Percentiles rank a stretch among this genome's conserved stretches.
Evolutionary conservation across 1,284 basidiomycete species (phyloP).

Genomic region (Ustilago cynodontis): DNA sequence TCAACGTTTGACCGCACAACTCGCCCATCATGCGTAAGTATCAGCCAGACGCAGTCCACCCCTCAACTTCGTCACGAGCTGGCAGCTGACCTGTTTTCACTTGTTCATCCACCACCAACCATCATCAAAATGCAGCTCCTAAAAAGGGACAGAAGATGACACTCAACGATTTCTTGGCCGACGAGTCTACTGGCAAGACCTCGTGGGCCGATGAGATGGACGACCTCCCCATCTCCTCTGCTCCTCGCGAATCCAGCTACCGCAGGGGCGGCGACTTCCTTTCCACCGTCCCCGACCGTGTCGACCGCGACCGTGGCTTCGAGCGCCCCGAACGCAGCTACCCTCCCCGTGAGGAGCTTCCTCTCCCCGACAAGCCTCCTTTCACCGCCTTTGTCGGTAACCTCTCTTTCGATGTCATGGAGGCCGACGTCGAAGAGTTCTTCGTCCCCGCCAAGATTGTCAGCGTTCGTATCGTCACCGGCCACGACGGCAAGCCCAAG

Average conservation of each 20-base stretch:
- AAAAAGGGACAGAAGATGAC: slow-evolving; percentile 65
- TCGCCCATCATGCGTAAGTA: slow-evolving; percentile 46
- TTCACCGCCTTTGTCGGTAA: slow-evolving; percentile 97
- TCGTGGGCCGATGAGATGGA: slow-evolving; percentile 70
- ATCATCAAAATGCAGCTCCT: slow-evolving; percentile 47
- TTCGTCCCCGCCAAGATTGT: slow-evolving; percentile 73
- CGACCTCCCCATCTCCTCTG: slow-evolving; percentile 65
- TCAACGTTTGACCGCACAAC: slow-evolving; percentile 13
- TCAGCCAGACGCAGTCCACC: not conserved
- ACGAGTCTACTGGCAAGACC: slow-evolving; percentile 64
- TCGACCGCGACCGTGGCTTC: slow-evolving; percentile 57
- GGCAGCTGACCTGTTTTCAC: not conserved
- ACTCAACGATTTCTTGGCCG: slow-evolving; percentile 67
- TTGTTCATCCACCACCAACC: not conserved
- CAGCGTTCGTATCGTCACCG: slow-evolving; percentile 90
- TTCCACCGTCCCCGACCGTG: slow-evolving; percentile 57
- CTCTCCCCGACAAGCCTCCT: slow-evolving; percentile 91
- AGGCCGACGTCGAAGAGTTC: slow-evolving; percentile 84
- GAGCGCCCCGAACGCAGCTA: slow-evolving; percentile 52
- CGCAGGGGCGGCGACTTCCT: slow-evolving; percentile 58
- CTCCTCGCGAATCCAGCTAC: slow-evolving; percentile 45
- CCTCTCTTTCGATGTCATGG: slow-evolving; percentile 90
- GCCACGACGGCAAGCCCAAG: slow-evolving; percentile 87
- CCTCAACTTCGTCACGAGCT: not conserved
- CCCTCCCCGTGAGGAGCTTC: slow-evolving; percentile 84